Evolutionary conservation across 345 rosid genomes (phyloP).

Genomic region (Melaleuca alternifolia): DNA sequence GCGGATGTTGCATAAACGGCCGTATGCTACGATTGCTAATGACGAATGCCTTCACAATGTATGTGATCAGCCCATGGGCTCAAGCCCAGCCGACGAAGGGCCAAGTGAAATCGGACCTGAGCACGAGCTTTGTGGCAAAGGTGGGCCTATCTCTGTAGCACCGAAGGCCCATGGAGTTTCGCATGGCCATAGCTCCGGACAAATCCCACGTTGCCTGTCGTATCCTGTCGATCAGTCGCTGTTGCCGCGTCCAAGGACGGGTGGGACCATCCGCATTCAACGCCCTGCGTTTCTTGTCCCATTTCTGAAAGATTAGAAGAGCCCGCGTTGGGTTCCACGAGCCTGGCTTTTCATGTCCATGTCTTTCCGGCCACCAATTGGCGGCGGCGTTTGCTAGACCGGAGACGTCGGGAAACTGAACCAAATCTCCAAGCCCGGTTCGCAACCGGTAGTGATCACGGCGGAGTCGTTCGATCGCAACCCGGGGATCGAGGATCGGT

Average conservation of each 20-base stretch:
- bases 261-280: background rate
- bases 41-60: background rate
- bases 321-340: background rate
- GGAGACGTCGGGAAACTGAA: background rate
- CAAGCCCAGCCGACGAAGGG: background rate
- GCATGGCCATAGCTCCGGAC: background rate
- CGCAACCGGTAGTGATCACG: background rate
- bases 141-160: background rate
- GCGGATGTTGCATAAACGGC: background rate
- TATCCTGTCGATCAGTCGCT: background rate
- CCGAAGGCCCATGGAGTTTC: background rate
- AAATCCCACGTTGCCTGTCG: background rate
- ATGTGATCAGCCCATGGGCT: background rate
- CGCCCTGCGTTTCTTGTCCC: background rate
- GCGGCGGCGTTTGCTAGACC: background rate
- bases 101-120: background rate
- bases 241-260: background rate
- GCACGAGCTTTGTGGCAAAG: background rate
- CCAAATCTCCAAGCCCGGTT: background rate
- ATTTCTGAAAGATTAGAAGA: background rate
- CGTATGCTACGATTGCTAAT: background rate
- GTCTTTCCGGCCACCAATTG: background rate
- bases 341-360: background rate
- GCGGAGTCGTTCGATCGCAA: background rate
- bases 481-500: rapidly evolving